Percentiles rank a stretch among this genome's conserved stretches.
These are phyloP conservation scores for Magnusiomyces fungicola DNA, from an alignment of 1,139 yeast genomes.

Conservation along the genomic window DNA sequence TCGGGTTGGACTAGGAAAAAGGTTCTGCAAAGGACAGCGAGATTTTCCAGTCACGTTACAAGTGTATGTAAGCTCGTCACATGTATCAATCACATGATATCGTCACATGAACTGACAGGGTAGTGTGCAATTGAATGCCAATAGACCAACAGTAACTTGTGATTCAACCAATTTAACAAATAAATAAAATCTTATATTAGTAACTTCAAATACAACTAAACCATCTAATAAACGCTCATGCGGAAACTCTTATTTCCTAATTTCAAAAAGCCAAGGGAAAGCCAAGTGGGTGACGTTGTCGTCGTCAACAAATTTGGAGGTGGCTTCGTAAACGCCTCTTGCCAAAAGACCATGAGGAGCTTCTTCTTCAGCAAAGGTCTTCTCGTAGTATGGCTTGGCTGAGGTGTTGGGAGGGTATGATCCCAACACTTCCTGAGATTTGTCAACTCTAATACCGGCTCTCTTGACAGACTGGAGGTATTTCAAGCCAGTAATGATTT, in stretches of 20 bases:
- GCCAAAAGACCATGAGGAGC: constrained; percentile 90
- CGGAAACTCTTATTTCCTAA: constrained; percentile 43
- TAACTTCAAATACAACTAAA: not conserved
- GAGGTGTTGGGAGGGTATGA: constrained; percentile 86
- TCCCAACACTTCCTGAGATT: constrained; percentile 81
- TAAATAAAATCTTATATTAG: no score
- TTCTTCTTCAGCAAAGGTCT: constrained; percentile 66
- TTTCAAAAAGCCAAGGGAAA: constrained; percentile 82
- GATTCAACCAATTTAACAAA: no score
- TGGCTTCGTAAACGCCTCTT: constrained; percentile 77
- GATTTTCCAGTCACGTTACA: no score
- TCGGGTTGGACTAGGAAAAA: no score
- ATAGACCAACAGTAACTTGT: no score
- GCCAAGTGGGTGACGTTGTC: constrained; percentile 69
- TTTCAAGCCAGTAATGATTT: constrained; percentile 82
- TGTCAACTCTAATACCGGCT: constrained; percentile 81
- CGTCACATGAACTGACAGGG: no score
- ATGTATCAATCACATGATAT: no score
- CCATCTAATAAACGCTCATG: not conserved
- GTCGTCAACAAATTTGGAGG: constrained; percentile 80
- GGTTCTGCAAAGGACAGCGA: no score
- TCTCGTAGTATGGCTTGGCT: constrained; percentile 75
- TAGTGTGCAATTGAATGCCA: no score
- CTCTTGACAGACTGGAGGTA: constrained; percentile 81
- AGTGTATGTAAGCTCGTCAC: no score